Conservation (phyloP, 345 rosid genomes). For the Noccaea caerulescens region DNA sequence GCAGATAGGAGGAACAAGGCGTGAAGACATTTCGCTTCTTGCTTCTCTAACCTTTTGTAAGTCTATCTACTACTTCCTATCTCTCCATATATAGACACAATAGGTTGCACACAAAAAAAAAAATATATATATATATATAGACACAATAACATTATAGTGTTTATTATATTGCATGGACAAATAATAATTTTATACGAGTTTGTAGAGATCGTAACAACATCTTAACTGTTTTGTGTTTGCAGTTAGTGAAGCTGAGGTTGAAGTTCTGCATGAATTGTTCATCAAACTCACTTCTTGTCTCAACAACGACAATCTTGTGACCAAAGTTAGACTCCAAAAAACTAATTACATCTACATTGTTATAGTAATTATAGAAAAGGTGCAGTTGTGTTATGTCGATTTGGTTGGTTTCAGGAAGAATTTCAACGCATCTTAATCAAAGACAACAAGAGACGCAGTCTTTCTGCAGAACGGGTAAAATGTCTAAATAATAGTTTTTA, state of each 20-base stretch:
- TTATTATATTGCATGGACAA: background rate
- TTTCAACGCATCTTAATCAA: constrained; percentile 57
- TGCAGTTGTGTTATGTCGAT: background rate
- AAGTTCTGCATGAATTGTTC: constrained; percentile 71
- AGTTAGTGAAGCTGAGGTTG: constrained; percentile 79
- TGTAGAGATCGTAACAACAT: background rate
- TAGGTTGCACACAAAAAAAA: background rate
- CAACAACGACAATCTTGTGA: constrained; percentile 54
- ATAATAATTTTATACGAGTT: background rate
- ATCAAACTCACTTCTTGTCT: constrained; percentile 68
- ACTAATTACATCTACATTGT: background rate
- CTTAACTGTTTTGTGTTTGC: constrained; percentile 29
- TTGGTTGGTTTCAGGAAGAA: constrained; percentile 52
- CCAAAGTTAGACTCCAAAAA: constrained; percentile 54
- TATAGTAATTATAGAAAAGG: background rate
- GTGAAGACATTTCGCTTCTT: constrained; percentile 23
- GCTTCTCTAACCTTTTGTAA: constrained; percentile 42
- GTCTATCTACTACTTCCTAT: background rate
- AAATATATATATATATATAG: background rate
- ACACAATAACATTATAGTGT: background rate
- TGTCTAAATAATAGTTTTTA: background rate
- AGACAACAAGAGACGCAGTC: constrained; percentile 54
- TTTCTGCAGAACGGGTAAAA: constrained; percentile 63
- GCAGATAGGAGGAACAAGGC: constrained; percentile 20
- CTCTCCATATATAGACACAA: background rate